A percentile compares a stretch with the other conserved stretches of the same genome.
phyloP scores from a whole-genome alignment of 2,329 filamentous ascomycete species.

The Atkinsonella texensis region DNA sequence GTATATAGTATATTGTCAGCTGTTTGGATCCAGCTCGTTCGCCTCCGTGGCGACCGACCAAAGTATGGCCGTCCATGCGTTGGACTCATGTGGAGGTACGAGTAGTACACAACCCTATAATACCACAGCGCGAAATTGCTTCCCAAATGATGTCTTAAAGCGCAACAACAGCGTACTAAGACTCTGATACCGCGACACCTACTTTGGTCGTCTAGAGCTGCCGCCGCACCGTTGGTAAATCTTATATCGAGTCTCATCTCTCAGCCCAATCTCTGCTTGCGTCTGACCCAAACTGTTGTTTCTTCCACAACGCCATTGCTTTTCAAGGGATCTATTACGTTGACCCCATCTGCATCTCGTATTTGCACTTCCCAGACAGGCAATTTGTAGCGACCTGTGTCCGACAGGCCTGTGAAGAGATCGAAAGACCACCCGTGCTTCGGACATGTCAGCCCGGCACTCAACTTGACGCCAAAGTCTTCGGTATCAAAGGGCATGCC shows the following conservation, averaged over 20 bases:
- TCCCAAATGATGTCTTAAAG: no score
- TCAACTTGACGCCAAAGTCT: slow-evolving; percentile 54
- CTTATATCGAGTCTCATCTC: not conserved
- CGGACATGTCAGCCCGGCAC: slow-evolving; percentile 51
- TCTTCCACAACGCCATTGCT: slow-evolving; percentile 5
- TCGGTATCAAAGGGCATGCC: slow-evolving; percentile 58
- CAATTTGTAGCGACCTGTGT: slow-evolving; percentile 50
- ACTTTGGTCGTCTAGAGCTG: no score
- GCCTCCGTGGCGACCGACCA: no score
- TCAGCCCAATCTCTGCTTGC: slow-evolving; percentile 27
- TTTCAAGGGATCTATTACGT: slow-evolving; percentile 4
- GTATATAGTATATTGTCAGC: no score
- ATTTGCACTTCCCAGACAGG: slow-evolving; percentile 53
- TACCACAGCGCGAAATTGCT: no score
- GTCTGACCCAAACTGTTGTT: slow-evolving; percentile 31
- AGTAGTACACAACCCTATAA: no score
- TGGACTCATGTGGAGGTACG: no score
- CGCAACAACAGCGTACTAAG: no score
- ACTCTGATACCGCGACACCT: no score
- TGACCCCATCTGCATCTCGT: slow-evolving; percentile 15
- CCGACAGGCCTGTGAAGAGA: slow-evolving; percentile 47
- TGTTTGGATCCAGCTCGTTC: no score
- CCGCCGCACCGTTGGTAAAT: not conserved
- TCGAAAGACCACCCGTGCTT: slow-evolving; percentile 66
- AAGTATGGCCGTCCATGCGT: no score